Base-by-base conservation (phyloP, 306 rosid genomes). In the Glycine latifolia region DNA sequence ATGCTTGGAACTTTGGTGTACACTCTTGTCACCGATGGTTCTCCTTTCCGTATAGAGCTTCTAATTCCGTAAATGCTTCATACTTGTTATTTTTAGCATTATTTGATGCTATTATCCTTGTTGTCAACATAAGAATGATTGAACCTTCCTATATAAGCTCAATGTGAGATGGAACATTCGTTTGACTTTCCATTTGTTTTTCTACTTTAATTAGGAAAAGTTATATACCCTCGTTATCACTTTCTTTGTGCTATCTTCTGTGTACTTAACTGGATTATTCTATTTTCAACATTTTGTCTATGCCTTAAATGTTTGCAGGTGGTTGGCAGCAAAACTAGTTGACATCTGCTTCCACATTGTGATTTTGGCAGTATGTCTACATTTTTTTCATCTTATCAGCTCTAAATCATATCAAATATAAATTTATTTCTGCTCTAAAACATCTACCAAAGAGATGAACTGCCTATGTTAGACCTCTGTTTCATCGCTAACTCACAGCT, bases 291-390 rank as follows among this genome's bases (percentile, higher is more conserved):
- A 67, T 5, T 13, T 46, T 84, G 54, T 74, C 43, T 58, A 7
- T 46, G 55, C 6, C 33, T 63, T 79, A 16, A 82, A 50, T 71
- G 14, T 78, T 87, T 87, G 79, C 91, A 95, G 98, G 85, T 92
- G 95, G 97, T 74, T 88, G 97, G 3, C 20, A 20, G 92, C 97
- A 72, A 91, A 95, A 39, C 89, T 92, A 7, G 39, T 95, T 62
- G 97, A 92, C 88, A 92, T 95, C 89, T 92, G 90, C 79, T 76
- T 92, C 91, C 91, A 91, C 79, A 91, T 90, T 58, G 77, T 82
- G 75, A 92, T 90, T 63, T 31, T 95, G 67, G 87, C 94, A 37
- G 98, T 95, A 91, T 76, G 97, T 85, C 76, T 56, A 77, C 4
- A 47, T 43, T 37, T 75, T 75, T 85, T 78, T 82, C 35, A 59